Base-by-base conservation (phyloP, 1,284 basidiomycete species). In the Coriolopsis trogii region DNA sequence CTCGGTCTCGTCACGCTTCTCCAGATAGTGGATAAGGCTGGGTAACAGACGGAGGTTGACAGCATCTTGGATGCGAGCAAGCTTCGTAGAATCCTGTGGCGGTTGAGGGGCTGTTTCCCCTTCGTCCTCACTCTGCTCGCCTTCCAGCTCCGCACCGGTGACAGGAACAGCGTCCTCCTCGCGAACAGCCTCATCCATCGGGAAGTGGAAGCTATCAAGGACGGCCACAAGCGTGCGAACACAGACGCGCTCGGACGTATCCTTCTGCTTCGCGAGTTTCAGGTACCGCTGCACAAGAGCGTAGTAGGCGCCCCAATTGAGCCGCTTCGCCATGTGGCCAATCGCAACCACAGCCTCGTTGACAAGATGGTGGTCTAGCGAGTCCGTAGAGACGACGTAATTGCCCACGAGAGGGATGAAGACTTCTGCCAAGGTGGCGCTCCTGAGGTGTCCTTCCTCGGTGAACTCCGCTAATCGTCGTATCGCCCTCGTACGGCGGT, bases 181-280 rank as follows among this genome's bases (percentile, higher is more conserved):
- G 20, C 66, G 64, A 6, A 60, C 65, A 4, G 62, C 62, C 16
- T 64, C 58, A 4, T 84, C 84, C 84, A 92, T 86, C 9, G 83
- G 79, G 66, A 99, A 99, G 66, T 94, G 93, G 77, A 99, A 99
- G 64, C 88, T 87, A 66, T 97, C 93, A 47, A 99, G 76, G 10
- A 98, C 74, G 1, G 91, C 78, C 6, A 98, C 91, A 10, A 98
- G 79, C 0, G 91, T 80, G 26, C 97, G 84, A n/a, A 98, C 83
- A 66, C 89, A 92, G 18, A 93, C 81, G 49, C 91, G 87, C 62
- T 96, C 90, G 3, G 85, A 80, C n/a, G 79, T 75, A 39, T 87
- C 83, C 66, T 89, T 91, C 24, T 79, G 78, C 60, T 84, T 85
- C 15, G 87, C 85, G 5, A 89, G 74, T 56, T 84, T 85, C 49